Evolutionary conservation across 2,329 filamentous ascomycete genomes (phyloP).

Genomic region (Colletotrichum tamarilloi): DNA sequence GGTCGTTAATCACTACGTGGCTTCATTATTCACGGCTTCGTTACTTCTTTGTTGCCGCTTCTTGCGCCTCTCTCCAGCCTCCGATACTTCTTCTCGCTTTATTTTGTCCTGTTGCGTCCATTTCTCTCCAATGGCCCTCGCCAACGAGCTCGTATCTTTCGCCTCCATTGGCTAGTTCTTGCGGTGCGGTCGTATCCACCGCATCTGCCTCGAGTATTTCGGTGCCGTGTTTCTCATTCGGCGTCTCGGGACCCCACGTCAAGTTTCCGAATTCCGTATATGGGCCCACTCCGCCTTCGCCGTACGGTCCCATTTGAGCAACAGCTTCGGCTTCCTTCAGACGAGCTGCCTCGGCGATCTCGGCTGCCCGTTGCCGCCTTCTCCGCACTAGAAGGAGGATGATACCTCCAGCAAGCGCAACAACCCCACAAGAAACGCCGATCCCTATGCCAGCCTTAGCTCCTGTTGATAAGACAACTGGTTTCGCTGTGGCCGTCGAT

Average conservation of each 20-base stretch:
- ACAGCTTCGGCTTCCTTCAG: slow-evolving; percentile 41
- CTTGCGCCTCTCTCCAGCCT: slow-evolving; percentile 23
- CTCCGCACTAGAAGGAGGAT: slow-evolving; percentile 60
- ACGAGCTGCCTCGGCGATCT: slow-evolving; percentile 36
- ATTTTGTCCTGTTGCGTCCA: slow-evolving; percentile 30
- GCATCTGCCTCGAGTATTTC: slow-evolving; percentile 37
- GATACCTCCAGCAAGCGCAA: slow-evolving; percentile 53
- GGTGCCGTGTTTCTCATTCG: slow-evolving; percentile 14
- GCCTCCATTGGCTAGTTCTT: slow-evolving; percentile 40
- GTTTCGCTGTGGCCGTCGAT: slow-evolving; percentile 47
- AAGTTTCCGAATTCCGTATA: slow-evolving; percentile 15
- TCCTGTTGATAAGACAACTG: slow-evolving; percentile 53
- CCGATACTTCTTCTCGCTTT: slow-evolving; percentile 26
- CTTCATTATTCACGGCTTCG: neutral
- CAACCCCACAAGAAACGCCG: slow-evolving; percentile 59
- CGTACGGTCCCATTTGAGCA: slow-evolving; percentile 41
- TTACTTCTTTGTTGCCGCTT: neutral
- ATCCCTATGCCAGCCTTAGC: slow-evolving; percentile 68
- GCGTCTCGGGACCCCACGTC: slow-evolving; percentile 15
- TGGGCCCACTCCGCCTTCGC: slow-evolving; percentile 38
- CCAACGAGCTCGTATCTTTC: slow-evolving; percentile 49
- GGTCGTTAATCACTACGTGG: slow-evolving; percentile 12
- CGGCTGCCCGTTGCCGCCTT: slow-evolving; percentile 46
- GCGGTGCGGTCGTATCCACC: slow-evolving; percentile 32
- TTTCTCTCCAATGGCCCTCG: slow-evolving; percentile 43